Evolutionary conservation across 768 basidiomycete genomes (phyloP).

Genomic region (Lentinus tigrinus): DNA sequence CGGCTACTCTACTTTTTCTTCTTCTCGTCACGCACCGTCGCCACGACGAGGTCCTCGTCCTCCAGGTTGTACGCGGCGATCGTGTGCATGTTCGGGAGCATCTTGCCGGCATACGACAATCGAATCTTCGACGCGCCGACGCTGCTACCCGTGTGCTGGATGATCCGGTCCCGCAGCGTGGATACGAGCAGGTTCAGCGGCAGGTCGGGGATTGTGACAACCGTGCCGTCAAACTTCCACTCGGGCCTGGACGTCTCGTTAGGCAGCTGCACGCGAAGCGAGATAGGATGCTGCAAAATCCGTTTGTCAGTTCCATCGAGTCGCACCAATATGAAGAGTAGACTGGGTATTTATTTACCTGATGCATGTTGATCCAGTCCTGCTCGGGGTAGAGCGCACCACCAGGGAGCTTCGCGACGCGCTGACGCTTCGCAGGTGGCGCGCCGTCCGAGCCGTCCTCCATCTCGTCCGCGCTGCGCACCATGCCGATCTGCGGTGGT

Average conservation of each 20-base stretch:
- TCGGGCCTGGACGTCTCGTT: constrained; percentile 81
- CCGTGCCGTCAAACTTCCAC: constrained; percentile 86
- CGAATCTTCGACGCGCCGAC: constrained; percentile 79
- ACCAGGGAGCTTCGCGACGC: constrained; percentile 81
- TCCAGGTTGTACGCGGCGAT: constrained; percentile 89
- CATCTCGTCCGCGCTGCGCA: constrained; percentile 81
- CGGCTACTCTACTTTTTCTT: constrained; percentile 53
- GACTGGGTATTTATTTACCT: constrained; percentile 44
- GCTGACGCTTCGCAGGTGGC: constrained; percentile 85
- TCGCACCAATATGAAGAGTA: constrained; percentile 1
- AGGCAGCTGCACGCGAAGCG: constrained; percentile 82
- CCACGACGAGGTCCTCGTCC: constrained; percentile 80
- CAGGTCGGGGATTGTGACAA: constrained; percentile 77
- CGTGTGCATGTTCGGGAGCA: constrained; percentile 83
- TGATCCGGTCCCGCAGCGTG: constrained; percentile 85
- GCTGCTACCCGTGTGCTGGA: constrained; percentile 74
- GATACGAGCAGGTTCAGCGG: constrained; percentile 85
- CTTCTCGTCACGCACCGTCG: constrained; percentile 74
- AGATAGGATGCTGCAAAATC: constrained; percentile 66
- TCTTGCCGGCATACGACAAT: constrained; percentile 77
- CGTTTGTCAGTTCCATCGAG: not conserved
- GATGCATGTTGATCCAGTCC: constrained; percentile 91
- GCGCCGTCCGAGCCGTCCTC: constrained; percentile 61
- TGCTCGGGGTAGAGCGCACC: constrained; percentile 82
- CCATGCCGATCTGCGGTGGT: constrained; percentile 63